phyloP scores from a whole-genome alignment of 805 yeast genomes.

The Kregervanrija pseudodelftensis region DNA sequence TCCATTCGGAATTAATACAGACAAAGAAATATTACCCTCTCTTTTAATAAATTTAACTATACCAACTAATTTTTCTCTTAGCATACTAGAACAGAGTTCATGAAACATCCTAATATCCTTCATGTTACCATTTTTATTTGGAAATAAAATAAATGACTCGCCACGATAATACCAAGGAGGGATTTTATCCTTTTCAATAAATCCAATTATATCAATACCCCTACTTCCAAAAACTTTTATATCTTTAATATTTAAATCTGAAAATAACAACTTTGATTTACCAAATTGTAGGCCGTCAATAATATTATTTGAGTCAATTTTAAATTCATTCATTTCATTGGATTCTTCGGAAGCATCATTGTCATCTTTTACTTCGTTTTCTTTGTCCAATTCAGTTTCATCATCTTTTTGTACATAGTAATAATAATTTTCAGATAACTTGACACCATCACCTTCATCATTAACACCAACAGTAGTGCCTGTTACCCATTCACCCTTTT shows the following conservation, averaged over 20 bases:
- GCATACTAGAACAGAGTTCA: conserved; percentile 46
- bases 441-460: conserved; percentile 9
- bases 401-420: neutral
- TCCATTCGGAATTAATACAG: conserved; percentile 18
- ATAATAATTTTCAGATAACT: conserved; percentile 2
- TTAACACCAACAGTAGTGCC: conserved; percentile 32
- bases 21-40: conserved; percentile 20
- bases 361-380: conserved; percentile 11
- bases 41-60: conserved; percentile 59
- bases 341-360: conserved; percentile 23
- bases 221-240: no score
- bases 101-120: conserved; percentile 36
- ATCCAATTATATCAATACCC: conserved; percentile 61
- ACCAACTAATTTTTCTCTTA: conserved; percentile 40
- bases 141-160: conserved; percentile 46
- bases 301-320: conserved; percentile 17
- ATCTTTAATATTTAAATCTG: conserved; percentile 35
- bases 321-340: conserved; percentile 35
- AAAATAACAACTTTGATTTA: conserved; percentile 45
- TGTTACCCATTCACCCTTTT: conserved; percentile 29
- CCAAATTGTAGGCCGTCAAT: conserved; percentile 62
- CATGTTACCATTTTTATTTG: conserved; percentile 10
- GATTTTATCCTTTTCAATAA: conserved; percentile 36
- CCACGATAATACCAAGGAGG: conserved; percentile 56
- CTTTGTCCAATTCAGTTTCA: conserved; percentile 19